These are phyloP conservation scores for Cyberlindnera xishuangbannaensis DNA, from an alignment of 805 yeast species.

Conservation along the genomic window DNA sequence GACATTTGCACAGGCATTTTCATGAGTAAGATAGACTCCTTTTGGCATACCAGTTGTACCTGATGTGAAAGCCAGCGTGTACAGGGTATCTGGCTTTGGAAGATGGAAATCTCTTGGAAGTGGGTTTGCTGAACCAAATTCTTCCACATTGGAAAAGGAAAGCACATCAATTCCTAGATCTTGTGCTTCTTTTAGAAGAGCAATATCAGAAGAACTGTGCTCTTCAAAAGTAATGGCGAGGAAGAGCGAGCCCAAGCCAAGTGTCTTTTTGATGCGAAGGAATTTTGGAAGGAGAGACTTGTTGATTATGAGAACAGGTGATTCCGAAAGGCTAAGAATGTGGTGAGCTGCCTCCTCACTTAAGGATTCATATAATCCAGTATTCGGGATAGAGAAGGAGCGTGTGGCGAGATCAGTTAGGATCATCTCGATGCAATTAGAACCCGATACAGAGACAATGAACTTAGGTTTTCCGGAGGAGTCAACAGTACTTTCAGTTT, in stretches of 20 bases:
- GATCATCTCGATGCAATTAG: constrained; percentile 54
- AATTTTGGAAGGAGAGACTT: constrained; percentile 38
- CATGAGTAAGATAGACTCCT: constrained; percentile 59
- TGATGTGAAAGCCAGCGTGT: constrained; percentile 55
- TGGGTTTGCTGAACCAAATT: constrained; percentile 32
- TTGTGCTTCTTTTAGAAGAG: constrained; percentile 12
- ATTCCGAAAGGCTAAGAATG: constrained; percentile 43
- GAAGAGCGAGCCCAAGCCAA: constrained; percentile 28
- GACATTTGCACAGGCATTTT: constrained; percentile 38
- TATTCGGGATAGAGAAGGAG: constrained; percentile 40
- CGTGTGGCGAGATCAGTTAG: constrained; percentile 52
- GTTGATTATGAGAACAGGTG: constrained; percentile 47
- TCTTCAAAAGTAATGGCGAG: constrained; percentile 45
- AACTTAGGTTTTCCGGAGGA: constrained; percentile 26
- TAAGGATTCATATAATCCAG: constrained; percentile 38
- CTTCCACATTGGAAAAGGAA: constrained; percentile 29
- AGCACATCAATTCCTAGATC: constrained; percentile 30
- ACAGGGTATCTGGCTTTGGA: constrained; percentile 35
- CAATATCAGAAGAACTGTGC: constrained; percentile 23
- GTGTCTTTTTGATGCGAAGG: constrained; percentile 33
- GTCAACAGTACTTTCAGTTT: constrained; percentile 1
- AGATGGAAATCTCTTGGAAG: constrained; percentile 21
- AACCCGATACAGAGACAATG: constrained; percentile 41
- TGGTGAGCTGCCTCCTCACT: constrained; percentile 46
- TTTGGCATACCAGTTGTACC: constrained; percentile 63